These are phyloP conservation scores for Aureobasidium melanogenum DNA, from an alignment of 2,329 filamentous ascomycete genomes.

Conservation along the genomic window DNA sequence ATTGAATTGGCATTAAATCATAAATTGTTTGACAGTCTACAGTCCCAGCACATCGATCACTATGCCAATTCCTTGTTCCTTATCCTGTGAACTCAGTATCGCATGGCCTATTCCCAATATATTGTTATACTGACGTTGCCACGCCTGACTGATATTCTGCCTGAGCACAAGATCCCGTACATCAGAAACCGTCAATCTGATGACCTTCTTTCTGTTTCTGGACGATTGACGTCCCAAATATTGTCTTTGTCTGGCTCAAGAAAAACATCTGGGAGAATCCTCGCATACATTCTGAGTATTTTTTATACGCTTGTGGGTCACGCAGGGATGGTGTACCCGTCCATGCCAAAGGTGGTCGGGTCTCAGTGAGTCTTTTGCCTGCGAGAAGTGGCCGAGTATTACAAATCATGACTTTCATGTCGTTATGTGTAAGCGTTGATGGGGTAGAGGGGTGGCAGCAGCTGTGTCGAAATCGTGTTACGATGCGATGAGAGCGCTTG, in stretches of 20 bases:
- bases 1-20: too few relatives aligned
- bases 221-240: neutral
- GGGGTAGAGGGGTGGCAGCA: too few relatives aligned
- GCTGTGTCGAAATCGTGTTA: neutral
- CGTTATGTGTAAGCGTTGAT: too few relatives aligned
- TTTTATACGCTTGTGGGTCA: neutral
- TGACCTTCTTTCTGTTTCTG: too few relatives aligned
- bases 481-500: neutral
- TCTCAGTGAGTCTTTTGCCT: neutral
- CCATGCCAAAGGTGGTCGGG: neutral
- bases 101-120: neutral
- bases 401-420: neutral
- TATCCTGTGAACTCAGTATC: neutral
- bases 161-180: neutral
- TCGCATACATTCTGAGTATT: neutral
- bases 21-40: neutral
- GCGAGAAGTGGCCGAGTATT: too few relatives aligned
- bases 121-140: neutral
- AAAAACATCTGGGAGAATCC: neutral
- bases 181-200: neutral
- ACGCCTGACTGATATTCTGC: neutral
- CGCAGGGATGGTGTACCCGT: neutral
- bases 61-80: neutral
- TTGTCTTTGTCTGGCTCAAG: neutral
- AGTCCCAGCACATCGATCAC: neutral